Evolutionary conservation across 768 basidiomycete genomes (phyloP), one percentile per base, ranked within the genome.

Genomic region (Naganishia kalamii): DNA sequence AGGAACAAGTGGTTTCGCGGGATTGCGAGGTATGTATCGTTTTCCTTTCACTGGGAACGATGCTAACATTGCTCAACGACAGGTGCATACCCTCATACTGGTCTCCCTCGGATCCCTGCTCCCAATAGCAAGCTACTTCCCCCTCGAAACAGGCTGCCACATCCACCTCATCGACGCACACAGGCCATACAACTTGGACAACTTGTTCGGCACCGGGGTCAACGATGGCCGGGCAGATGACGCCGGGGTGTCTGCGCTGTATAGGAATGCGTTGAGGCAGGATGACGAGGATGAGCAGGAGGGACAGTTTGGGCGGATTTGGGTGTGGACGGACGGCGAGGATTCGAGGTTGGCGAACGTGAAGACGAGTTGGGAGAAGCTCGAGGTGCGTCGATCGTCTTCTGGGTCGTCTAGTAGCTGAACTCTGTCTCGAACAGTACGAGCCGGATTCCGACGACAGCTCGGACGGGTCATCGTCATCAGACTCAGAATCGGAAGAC

Each of bases 121-220:
- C 35, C 92, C 96, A 67, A 83, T 99, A 4, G 84, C 89, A 10
- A 83, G 86, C 19, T 77, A 78, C 68, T 80, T 81, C 60, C 65
- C 73, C 2, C 67, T 77, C 21, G 40, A 60, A 52, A 69, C 75
- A 29, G 54, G 47, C 88, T 54, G 85, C 85, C 61, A 85, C 83
- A 83, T 97, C 44, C 96, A 99, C 80, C 86, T 98, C 71, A 89
- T 99, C 79, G 96, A 99, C 79, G 91, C 94, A 3, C 85, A 87
- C 21, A 84, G 96, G 59, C 96, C 96, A 19, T 85, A 89, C 73
- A 92, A 92, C 78, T 81, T 98, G 72, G 82, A 86, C 46, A 96
- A 87, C 80, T 80, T 97, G 23, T 98, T 94, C 76, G 85, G 77
- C 8, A 60, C 75, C 19, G 74, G 76, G 43, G 61, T 76, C 2